Base-by-base conservation (phyloP, 2,329 filamentous ascomycete species). In the Coleophoma cylindrospora region DNA sequence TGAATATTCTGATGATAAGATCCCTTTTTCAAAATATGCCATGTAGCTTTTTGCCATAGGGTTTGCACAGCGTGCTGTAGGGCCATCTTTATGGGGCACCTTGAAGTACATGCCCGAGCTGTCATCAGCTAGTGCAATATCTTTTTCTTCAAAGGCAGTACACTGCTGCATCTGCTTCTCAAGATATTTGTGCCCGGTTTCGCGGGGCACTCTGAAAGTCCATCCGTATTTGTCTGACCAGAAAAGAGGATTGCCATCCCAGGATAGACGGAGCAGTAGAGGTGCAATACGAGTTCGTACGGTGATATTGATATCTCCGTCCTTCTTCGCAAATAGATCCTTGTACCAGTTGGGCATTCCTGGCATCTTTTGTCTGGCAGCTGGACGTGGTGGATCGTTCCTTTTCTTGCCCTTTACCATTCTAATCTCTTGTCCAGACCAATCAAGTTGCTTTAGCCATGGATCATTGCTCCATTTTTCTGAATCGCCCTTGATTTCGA, bases 271-370 rank as follows among this genome's bases (percentile, higher is more conserved):
- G 6, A 99, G 74, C 12, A 99, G 72, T 15, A 99, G 72, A 0
- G 94, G 91, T 1, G 94, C 88, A 60, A 96, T 84, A 48, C 95
- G 82, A 34, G 91, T 95, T 43, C 95, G 82, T 0, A 97, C 91
- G 0, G 89, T 89, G 15, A 99, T 72, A 52, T 75, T 84, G 50
- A 96, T 94, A 41, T 79, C 79, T 0, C 77, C 72, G 51, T 83
- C 80, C 21, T 71, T 84, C 50, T 83, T 90, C 1, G 78, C 60
- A 60, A 95, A 96, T 1, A 99, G 74, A 65, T 91, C 90, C 63
- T 94, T 96, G 70, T 96, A 99, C 94, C 94, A 99, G 57, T 87
- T 79, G 0, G 94, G 94, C 87, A 89, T 94, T 13, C 94, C 94
- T 0, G 92, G 91, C 71, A 87, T 90, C 75, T 97, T 99, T 66